phyloP scores from a whole-genome alignment of 2,329 filamentous ascomycete species.

The Periconia macrospinosa region DNA sequence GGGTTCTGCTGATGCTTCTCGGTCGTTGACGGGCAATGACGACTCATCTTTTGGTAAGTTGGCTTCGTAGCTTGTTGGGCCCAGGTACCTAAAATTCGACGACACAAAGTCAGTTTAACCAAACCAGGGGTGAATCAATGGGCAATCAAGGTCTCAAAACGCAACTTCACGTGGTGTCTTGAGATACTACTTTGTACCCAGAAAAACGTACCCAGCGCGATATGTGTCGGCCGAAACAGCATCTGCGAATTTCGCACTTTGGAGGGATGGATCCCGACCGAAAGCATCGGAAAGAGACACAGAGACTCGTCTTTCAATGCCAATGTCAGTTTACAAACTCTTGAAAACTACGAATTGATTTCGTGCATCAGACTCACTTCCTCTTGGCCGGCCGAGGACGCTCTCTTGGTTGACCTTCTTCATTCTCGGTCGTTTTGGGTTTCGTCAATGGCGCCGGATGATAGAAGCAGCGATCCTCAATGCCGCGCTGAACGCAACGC shows the following conservation, averaged over 20 bases:
- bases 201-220: conserved; percentile 32
- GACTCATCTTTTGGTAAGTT: conserved; percentile 33
- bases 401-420: conserved; percentile 8
- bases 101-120: too few relatives aligned
- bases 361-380: conserved; percentile 18
- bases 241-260: conserved; percentile 30
- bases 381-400: conserved; percentile 22
- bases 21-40: conserved; percentile 12
- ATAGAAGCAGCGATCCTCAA: conserved; percentile 37
- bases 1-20: conserved; percentile 26
- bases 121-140: too few relatives aligned
- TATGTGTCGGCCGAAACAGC: conserved; percentile 36
- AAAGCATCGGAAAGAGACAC: conserved; percentile 11
- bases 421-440: conserved; percentile 14
- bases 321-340: not conserved
- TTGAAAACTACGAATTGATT: not conserved
- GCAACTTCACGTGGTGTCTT: too few relatives aligned
- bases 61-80: conserved; percentile 35
- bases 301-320: conserved; percentile 18
- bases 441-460: conserved; percentile 41
- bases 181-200: too few relatives aligned
- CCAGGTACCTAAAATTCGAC: too few relatives aligned
- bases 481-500: conserved; percentile 36
- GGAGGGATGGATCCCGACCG: conserved; percentile 15
- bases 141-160: too few relatives aligned